These are phyloP conservation scores for Tricholoma hemisulphureum DNA, from an alignment of 768 basidiomycete genomes.

Conservation along the genomic window DNA sequence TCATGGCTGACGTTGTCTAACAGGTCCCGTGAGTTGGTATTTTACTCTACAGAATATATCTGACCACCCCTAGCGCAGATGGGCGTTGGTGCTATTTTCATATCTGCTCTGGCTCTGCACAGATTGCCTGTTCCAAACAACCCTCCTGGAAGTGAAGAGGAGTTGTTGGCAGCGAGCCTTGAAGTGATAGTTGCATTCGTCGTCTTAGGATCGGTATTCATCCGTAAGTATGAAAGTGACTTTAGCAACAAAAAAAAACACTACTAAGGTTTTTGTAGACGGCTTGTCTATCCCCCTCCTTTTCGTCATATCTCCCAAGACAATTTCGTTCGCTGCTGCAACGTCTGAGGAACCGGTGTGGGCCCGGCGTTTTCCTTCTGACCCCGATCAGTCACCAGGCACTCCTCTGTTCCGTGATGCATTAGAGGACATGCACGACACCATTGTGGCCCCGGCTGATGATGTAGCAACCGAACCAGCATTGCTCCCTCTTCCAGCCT, in stretches of 20 bases:
- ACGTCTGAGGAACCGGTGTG: background rate
- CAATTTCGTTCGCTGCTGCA: background rate
- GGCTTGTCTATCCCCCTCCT: conserved; percentile 1
- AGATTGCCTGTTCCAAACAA: conserved; percentile 54
- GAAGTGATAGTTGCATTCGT: conserved; percentile 87
- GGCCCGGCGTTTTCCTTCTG: background rate
- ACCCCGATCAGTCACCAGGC: background rate
- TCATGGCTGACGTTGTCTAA: background rate
- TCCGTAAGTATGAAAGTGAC: conserved; percentile 44
- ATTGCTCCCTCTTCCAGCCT: background rate
- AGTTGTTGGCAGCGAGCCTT: conserved; percentile 66
- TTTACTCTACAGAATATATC: background rate
- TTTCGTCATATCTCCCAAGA: background rate
- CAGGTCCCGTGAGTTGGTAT: conserved; percentile 50
- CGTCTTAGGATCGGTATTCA: conserved; percentile 82
- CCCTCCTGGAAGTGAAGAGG: conserved; percentile 67
- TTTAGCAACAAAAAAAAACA: too few relatives aligned
- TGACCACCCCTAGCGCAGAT: conserved; percentile 45
- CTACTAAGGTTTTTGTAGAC: background rate
- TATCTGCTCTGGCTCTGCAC: conserved; percentile 70
- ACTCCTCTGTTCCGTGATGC: background rate
- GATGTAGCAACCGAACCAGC: background rate
- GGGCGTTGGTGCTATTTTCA: conserved; percentile 92
- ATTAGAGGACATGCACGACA: background rate
- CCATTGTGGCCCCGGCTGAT: background rate